Evolutionary conservation across 1,139 yeast genomes (phyloP).

Genomic region (Lodderomyces pseudojiufengensis): DNA sequence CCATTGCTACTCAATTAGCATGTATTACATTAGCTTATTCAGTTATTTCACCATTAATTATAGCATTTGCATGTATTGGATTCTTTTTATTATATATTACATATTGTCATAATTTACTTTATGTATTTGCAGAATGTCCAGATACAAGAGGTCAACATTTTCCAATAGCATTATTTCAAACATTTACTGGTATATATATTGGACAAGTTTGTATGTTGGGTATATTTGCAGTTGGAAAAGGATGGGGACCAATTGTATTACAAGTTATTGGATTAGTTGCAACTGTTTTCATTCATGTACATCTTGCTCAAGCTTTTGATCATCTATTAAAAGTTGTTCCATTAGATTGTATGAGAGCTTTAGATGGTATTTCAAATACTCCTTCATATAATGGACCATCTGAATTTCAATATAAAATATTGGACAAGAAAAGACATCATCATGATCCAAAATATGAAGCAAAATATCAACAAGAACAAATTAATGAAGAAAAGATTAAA

Average conservation of each 20-base stretch:
- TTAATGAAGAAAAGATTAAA: slow-evolving; percentile 17
- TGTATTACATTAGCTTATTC: slow-evolving; percentile 78
- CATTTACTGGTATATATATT: slow-evolving; percentile 81
- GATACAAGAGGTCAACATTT: slow-evolving; percentile 84
- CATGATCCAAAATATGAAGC: slow-evolving; percentile 5
- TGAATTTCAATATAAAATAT: slow-evolving; percentile 34
- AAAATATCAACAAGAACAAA: slow-evolving; percentile 14
- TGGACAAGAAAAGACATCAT: slow-evolving; percentile 19
- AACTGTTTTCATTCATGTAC: slow-evolving; percentile 65
- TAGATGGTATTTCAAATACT: slow-evolving; percentile 67
- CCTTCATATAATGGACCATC: slow-evolving; percentile 44
- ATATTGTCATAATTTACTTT: slow-evolving; percentile 73
- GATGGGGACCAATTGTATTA: slow-evolving; percentile 89
- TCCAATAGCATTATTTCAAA: slow-evolving; percentile 84
- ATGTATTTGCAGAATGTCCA: slow-evolving; percentile 56
- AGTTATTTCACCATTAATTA: slow-evolving; percentile 69
- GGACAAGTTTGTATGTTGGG: slow-evolving; percentile 86
- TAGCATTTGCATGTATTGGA: slow-evolving; percentile 67
- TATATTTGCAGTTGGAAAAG: slow-evolving; percentile 82
- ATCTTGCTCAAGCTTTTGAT: slow-evolving; percentile 60
- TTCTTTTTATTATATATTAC: slow-evolving; percentile 75
- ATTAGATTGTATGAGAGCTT: slow-evolving; percentile 62
- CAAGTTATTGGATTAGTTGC: slow-evolving; percentile 61
- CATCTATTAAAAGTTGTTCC: slow-evolving; percentile 59
- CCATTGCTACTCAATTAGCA: slow-evolving; percentile 76